Evolutionary conservation across 768 basidiomycete species (phyloP).

Genomic region (Sutorius australiensis): DNA sequence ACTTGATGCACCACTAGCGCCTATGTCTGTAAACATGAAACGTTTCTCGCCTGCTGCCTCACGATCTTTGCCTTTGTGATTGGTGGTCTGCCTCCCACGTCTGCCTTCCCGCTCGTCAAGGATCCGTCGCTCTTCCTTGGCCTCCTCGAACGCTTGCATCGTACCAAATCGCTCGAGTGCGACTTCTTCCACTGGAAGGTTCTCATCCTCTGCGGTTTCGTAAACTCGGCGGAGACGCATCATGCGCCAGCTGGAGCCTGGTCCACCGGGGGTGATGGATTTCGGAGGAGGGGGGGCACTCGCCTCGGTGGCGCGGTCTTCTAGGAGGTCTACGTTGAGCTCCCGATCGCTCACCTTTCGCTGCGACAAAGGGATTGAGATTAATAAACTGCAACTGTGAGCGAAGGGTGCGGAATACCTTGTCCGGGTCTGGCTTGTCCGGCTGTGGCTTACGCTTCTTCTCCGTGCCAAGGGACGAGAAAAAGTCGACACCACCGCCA

Average conservation of each 20-base stretch:
- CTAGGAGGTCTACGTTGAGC: conserved; percentile 55
- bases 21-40: conserved; percentile 66
- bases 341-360: conserved; percentile 59
- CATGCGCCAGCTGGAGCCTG: conserved; percentile 97
- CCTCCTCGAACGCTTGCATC: conserved; percentile 83
- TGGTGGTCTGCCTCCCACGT: conserved; percentile 37
- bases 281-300: conserved; percentile 41
- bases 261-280: conserved; percentile 72
- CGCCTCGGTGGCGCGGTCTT: conserved; percentile 40
- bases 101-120: conserved; percentile 78
- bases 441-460: conserved; percentile 60
- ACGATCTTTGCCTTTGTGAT: conserved; percentile 37
- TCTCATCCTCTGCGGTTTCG: conserved; percentile 87
- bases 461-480: conserved; percentile 81
- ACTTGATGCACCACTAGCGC: conserved; percentile 61
- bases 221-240: conserved; percentile 89
- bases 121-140: conserved; percentile 78
- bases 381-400: conserved; percentile 3
- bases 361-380: conserved; percentile 33
- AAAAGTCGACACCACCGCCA: conserved; percentile 77
- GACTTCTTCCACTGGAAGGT: conserved; percentile 65
- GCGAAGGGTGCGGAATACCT: conserved; percentile 40
- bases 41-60: conserved; percentile 44
- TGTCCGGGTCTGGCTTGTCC: conserved; percentile 65
- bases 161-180: conserved; percentile 87